A percentile compares a stretch with the other conserved stretches of the same genome.
Conservation (phyloP, 2,329 filamentous ascomycete genomes). For the Pseudogymnoascus pannorum region DNA sequence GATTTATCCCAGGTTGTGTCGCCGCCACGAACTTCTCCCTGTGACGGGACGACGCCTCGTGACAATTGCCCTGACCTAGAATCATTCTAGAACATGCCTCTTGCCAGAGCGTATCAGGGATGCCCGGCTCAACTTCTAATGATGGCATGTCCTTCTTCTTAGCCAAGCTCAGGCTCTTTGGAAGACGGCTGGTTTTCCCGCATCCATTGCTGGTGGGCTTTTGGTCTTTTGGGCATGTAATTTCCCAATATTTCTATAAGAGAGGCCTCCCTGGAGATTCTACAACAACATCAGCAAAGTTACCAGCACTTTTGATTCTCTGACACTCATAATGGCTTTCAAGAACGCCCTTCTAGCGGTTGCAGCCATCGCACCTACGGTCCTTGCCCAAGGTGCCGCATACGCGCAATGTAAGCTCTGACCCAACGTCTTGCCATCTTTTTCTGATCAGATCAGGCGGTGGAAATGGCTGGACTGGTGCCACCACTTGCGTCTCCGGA, state of each 20-base stretch:
- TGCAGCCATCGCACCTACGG: slow-evolving; percentile 26
- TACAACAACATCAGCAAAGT: neutral
- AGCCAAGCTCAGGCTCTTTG: slow-evolving; percentile 3
- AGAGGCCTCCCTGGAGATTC: neutral
- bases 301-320: slow-evolving; percentile 9
- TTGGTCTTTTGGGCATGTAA: neutral
- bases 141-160: slow-evolving; percentile 32
- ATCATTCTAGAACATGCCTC: neutral
- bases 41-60: neutral
- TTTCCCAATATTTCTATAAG: neutral
- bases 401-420: slow-evolving; percentile 25
- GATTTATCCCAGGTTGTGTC: neutral
- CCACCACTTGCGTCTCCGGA: slow-evolving; percentile 25
- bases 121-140: neutral
- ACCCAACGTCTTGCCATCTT: neutral
- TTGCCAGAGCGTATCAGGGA: neutral
- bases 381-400: slow-evolving; percentile 21
- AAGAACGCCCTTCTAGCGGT: slow-evolving; percentile 24
- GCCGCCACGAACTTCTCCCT: neutral
- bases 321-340: slow-evolving; percentile 21
- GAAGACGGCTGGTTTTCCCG: neutral
- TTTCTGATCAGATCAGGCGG: slow-evolving; percentile 21
- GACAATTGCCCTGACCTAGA: neutral
- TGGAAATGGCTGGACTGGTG: slow-evolving; percentile 21
- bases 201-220: neutral